These are phyloP conservation scores for Lasiosphaeria miniovina DNA, from an alignment of 495 filamentous ascomycete species.

Conservation along the genomic window DNA sequence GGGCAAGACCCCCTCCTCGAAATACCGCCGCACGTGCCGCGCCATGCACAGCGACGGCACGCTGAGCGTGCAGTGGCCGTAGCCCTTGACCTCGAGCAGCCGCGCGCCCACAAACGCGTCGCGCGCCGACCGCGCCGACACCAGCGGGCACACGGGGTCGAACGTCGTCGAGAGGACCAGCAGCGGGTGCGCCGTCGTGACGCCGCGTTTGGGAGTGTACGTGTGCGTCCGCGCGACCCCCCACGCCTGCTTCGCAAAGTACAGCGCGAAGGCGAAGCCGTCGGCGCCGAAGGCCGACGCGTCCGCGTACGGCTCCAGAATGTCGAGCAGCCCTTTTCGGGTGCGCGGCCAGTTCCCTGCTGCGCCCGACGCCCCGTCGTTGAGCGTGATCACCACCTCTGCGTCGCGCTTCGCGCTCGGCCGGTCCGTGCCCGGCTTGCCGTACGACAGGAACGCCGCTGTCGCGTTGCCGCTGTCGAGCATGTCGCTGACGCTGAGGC, in stretches of 20 bases:
- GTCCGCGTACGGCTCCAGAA: slow-evolving; percentile 30
- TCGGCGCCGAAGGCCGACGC: slow-evolving; percentile 22
- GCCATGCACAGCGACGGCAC: slow-evolving; percentile 39
- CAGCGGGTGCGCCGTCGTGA: slow-evolving; percentile 39
- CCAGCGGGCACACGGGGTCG: slow-evolving; percentile 44
- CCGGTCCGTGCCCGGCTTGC: slow-evolving; percentile 9
- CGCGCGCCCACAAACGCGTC: slow-evolving; percentile 37
- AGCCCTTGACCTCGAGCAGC: slow-evolving; percentile 42
- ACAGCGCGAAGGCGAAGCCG: slow-evolving; percentile 16
- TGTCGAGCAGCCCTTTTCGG: slow-evolving; percentile 22
- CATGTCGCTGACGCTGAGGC: too few species aligned
- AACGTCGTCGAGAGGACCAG: slow-evolving; percentile 43
- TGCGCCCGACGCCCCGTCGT: slow-evolving; percentile 32
- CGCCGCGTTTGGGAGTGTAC: slow-evolving; percentile 31
- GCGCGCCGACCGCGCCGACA: slow-evolving; percentile 37
- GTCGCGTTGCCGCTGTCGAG: slow-evolving; percentile 38
- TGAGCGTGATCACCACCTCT: slow-evolving; percentile 25
- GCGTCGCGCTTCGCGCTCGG: slow-evolving; percentile 15
- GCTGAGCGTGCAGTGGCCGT: slow-evolving; percentile 44
- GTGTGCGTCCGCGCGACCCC: slow-evolving; percentile 34
- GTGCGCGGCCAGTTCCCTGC: slow-evolving; percentile 29
- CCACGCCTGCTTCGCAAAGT: slow-evolving; percentile 42
- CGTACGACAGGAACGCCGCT: slow-evolving; percentile 36
- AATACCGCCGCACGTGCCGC: slow-evolving; percentile 34
- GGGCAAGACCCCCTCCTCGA: slow-evolving; percentile 40